phyloP scores from a whole-genome alignment of 2,329 filamentous ascomycete genomes.

The Tolypocladium nubicola region DNA sequence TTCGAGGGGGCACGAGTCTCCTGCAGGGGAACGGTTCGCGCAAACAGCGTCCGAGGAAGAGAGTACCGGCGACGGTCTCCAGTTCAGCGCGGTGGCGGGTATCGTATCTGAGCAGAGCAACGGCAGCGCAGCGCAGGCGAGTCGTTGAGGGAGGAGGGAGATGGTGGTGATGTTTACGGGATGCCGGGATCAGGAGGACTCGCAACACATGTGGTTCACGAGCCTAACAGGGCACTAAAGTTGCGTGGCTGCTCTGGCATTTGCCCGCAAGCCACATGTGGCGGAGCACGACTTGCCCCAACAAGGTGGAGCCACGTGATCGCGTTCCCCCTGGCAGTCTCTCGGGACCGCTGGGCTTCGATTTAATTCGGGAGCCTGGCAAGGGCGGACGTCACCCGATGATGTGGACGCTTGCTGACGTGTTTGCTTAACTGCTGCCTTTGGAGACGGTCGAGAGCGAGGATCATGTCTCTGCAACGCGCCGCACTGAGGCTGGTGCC shows the following conservation, averaged over 20 bases:
- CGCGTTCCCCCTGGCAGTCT: neutral
- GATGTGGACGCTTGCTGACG: neutral
- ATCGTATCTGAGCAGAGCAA: neutral
- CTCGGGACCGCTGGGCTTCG: neutral
- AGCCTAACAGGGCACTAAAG: slow-evolving; percentile 18
- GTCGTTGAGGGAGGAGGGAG: slow-evolving; percentile 1
- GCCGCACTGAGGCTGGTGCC: neutral
- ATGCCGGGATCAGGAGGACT: slow-evolving; percentile 19
- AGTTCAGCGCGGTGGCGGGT: neutral
- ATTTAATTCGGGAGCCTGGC: slow-evolving; percentile 1
- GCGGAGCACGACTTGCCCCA: slow-evolving; percentile 1
- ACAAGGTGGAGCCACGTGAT: neutral
- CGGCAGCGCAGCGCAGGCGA: neutral
- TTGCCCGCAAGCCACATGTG: slow-evolving; percentile 4
- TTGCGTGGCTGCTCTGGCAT: slow-evolving; percentile 8
- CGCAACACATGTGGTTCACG: slow-evolving; percentile 18
- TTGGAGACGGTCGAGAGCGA: neutral
- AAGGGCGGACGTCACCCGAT: slow-evolving; percentile 7
- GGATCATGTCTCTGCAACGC: neutral
- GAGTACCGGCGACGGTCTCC: neutral
- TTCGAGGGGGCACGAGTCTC: neutral
- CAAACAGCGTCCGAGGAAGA: neutral
- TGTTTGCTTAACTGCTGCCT: neutral
- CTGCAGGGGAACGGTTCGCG: neutral
- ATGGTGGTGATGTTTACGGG: slow-evolving; percentile 8